Conservation (phyloP, 139 green algal species). For the Chlorella sp. region DNA sequence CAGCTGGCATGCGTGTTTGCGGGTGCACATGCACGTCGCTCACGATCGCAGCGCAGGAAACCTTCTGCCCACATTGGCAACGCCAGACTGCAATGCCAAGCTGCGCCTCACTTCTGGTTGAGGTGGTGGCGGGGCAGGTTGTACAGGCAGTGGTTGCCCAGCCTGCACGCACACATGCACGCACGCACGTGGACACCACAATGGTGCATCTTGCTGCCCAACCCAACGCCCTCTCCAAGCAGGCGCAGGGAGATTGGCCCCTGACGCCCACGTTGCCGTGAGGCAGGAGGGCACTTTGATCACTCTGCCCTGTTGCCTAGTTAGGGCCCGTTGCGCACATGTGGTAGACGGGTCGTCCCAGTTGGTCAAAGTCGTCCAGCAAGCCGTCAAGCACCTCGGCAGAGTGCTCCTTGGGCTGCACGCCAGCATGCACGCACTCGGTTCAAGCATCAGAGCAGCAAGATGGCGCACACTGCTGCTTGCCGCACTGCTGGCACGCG, state of each 20-base stretch:
- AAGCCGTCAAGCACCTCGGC: constrained; percentile 36
- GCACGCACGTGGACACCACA: not conserved
- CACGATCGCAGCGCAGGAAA: no score
- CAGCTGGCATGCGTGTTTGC: no score
- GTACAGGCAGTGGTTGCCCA: constrained; percentile 77
- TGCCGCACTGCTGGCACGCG: no score
- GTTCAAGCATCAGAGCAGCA: no score
- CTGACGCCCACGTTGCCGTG: not conserved
- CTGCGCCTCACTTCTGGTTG: constrained; percentile 13
- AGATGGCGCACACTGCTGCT: no score
- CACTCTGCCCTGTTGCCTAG: no score
- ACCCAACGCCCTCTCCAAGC: no score
- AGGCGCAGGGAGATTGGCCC: not conserved
- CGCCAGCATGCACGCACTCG: no score
- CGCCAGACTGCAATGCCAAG: not conserved
- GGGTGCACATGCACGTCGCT: no score
- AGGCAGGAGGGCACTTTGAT: not conserved
- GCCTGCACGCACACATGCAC: constrained; percentile 4
- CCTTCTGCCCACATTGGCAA: not conserved
- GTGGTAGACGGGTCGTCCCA: constrained; percentile 43
- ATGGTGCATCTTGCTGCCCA: no score
- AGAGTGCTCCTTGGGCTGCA: constrained; percentile 16
- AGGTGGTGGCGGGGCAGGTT: constrained; percentile 47
- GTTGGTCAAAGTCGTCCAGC: constrained; percentile 36
- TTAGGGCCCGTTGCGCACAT: no score